Evolutionary conservation across 345 rosid genomes (phyloP).

Genomic region (Carallia pectinifolia): DNA sequence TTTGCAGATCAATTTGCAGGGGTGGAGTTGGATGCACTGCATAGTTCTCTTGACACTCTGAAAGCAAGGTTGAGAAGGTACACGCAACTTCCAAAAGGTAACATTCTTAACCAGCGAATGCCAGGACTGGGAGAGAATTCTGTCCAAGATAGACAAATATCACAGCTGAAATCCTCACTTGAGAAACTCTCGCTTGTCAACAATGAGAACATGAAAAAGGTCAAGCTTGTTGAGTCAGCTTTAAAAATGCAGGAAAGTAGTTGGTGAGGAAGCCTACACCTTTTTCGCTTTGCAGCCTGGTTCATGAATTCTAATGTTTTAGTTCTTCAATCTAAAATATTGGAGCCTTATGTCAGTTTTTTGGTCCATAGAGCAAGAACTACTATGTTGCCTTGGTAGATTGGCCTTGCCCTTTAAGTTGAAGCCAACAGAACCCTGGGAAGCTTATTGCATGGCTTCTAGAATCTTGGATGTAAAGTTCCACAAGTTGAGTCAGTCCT

Average conservation of each 20-base stretch:
- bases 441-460: neutral
- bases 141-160: constrained; percentile 52
- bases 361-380: neutral
- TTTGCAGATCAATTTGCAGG: constrained; percentile 59
- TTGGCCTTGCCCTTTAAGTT: neutral
- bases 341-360: neutral
- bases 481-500: neutral
- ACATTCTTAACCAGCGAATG: constrained; percentile 33
- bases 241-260: constrained; percentile 47
- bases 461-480: neutral
- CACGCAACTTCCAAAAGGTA: constrained; percentile 40
- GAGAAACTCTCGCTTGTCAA: constrained; percentile 71
- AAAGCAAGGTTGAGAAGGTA: constrained; percentile 60
- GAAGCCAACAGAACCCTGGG: neutral
- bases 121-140: constrained; percentile 38
- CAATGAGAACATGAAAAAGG: constrained; percentile 61
- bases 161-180: constrained; percentile 62
- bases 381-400: neutral
- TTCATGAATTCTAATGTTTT: neutral
- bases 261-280: neutral
- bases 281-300: neutral
- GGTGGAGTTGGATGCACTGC: constrained; percentile 73
- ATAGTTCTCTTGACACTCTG: constrained; percentile 62
- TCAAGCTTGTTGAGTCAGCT: constrained; percentile 63
- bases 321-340: neutral